phyloP scores from a whole-genome alignment of 139 green algal genomes.

The Closterium sp. region DNA sequence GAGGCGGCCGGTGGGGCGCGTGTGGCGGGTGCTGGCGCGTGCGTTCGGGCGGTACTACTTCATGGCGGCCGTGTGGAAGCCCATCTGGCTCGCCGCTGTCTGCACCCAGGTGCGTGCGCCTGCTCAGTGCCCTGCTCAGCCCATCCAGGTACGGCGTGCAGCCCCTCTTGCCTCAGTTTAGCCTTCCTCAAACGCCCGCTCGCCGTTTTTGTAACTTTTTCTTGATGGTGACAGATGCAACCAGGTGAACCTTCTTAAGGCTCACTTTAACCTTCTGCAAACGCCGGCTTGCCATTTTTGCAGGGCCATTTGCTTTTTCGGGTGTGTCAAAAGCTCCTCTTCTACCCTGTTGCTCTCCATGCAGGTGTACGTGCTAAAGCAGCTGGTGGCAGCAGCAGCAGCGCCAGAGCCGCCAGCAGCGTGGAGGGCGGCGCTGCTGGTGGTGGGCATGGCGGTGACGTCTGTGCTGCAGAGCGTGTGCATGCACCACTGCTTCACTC shows the following conservation, averaged over 20 bases:
- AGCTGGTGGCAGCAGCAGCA: not conserved
- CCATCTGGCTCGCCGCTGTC: constrained; percentile 19
- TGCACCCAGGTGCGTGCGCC: constrained; percentile 12
- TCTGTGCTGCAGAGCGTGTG: constrained; percentile 21
- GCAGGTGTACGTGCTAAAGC: constrained; percentile 39
- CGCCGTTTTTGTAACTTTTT: too few species aligned
- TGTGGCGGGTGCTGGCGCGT: constrained; percentile 5
- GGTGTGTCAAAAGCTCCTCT: too few species aligned
- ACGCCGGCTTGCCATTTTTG: too few species aligned
- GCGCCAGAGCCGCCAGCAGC: not conserved
- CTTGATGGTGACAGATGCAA: too few species aligned
- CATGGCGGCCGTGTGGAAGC: constrained; percentile 3
- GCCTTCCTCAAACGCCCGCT: too few species aligned
- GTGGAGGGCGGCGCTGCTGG: constrained; percentile 35
- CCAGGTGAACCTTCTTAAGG: too few species aligned
- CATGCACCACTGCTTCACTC: constrained; percentile 42
- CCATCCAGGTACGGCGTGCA: not conserved
- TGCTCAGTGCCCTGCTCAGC: not conserved
- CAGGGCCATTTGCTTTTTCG: too few species aligned
- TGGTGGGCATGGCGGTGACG: constrained; percentile 16
- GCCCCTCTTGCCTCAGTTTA: too few species aligned
- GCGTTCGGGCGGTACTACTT: constrained; percentile 23
- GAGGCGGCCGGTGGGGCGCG: not conserved
- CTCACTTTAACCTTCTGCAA: too few species aligned
- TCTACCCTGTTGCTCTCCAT: not conserved